Evolutionary conservation across 148 eudicot genomes (phyloP).

Genomic region (Vaccinium darrowii): DNA sequence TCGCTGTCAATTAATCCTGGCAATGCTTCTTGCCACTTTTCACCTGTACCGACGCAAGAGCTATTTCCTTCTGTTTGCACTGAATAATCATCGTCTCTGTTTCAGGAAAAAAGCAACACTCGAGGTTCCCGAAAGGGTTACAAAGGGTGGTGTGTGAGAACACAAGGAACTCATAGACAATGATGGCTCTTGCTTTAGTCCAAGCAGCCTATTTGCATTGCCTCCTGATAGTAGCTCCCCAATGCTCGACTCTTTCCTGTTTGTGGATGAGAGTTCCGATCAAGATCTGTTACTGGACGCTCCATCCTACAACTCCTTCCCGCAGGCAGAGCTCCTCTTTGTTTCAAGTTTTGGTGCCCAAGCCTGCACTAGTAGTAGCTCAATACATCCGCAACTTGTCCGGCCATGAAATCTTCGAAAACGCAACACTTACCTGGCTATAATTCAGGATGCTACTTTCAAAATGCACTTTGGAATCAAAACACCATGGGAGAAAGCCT

Average conservation of each 20-base stretch:
- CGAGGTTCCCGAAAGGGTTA: slow-evolving; percentile 47
- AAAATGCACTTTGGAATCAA: neutral
- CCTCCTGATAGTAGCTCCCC: slow-evolving; percentile 53
- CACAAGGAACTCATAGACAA: slow-evolving; percentile 46
- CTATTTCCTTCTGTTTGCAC: neutral
- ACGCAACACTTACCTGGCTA: neutral
- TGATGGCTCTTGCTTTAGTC: slow-evolving; percentile 52
- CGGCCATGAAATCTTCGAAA: slow-evolving; percentile 28
- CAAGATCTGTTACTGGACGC: slow-evolving; percentile 81
- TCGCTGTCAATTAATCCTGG: neutral
- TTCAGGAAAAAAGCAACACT: slow-evolving; percentile 52
- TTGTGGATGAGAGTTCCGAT: slow-evolving; percentile 55
- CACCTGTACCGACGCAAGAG: neutral
- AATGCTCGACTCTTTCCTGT: slow-evolving; percentile 50
- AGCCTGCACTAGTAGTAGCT: slow-evolving; percentile 68
- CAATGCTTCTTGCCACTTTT: neutral
- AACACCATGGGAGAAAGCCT: neutral
- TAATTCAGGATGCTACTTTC: slow-evolving; percentile 10
- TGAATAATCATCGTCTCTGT: neutral
- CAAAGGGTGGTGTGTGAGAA: slow-evolving; percentile 36
- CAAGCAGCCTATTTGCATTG: slow-evolving; percentile 50
- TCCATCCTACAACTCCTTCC: slow-evolving; percentile 76
- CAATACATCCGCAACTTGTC: slow-evolving; percentile 39
- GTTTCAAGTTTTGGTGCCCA: slow-evolving; percentile 51
- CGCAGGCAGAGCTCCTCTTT: slow-evolving; percentile 82